Evolutionary conservation across 192 early-diverging fungal genomes (phyloP).

Genomic region (Rhizoclosmatium sp.): DNA sequence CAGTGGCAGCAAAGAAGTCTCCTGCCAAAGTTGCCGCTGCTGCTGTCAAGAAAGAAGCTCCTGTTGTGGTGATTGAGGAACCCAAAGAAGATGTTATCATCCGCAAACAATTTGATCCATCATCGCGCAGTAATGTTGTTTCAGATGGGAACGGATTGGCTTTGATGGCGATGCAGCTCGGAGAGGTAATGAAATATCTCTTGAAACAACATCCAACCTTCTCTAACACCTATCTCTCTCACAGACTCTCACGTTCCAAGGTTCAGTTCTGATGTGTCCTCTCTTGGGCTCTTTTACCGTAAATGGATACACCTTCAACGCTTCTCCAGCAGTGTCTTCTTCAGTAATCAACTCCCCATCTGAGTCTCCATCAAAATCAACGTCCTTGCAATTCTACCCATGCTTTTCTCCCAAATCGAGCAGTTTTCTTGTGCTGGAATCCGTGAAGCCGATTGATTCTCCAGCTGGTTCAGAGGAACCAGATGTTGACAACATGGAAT

Average conservation of each 20-base stretch:
- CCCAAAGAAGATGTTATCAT: background rate
- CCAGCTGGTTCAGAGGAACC: background rate
- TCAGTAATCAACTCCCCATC: constrained; percentile 1
- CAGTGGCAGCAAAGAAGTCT: background rate
- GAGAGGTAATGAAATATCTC: background rate
- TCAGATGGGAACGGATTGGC: background rate
- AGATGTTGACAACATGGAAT: background rate
- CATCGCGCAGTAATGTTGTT: too few species aligned
- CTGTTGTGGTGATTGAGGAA: background rate
- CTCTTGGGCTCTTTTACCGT: constrained; percentile 43
- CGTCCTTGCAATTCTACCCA: constrained; percentile 38
- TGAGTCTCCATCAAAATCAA: background rate
- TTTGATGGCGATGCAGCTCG: background rate
- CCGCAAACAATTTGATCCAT: background rate
- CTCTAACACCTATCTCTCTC: background rate
- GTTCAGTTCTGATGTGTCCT: constrained; percentile 40
- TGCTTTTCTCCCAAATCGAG: constrained; percentile 47
- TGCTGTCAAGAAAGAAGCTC: background rate
- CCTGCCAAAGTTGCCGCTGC: background rate
- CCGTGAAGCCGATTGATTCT: background rate
- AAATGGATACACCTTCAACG: constrained; percentile 25
- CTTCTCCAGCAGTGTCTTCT: background rate
- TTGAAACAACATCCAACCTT: background rate
- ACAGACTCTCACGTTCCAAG: constrained; percentile 49
- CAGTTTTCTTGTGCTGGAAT: constrained; percentile 45